These are phyloP conservation scores for Oenanthe sinensis DNA, from an alignment of 129 eudicot genomes.

Conservation along the genomic window DNA sequence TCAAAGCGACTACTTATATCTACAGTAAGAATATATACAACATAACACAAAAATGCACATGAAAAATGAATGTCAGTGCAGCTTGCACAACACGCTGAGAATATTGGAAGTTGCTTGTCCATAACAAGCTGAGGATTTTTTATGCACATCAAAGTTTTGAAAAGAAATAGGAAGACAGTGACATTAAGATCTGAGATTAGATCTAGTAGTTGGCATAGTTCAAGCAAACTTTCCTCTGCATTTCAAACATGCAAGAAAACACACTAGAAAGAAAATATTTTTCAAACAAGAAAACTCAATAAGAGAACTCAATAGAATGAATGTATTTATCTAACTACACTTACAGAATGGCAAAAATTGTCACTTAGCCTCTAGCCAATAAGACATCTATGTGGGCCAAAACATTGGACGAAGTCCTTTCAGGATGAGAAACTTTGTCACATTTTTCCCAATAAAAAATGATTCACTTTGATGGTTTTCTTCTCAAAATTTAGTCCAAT, in stretches of 20 bases:
- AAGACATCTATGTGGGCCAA: constrained; percentile 44
- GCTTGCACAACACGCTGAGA: background rate
- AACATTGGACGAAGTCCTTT: constrained; percentile 37
- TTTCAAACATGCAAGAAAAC: too few species aligned
- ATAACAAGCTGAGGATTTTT: background rate
- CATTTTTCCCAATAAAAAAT: constrained; percentile 28
- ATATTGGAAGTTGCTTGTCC: background rate
- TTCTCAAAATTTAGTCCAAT: constrained; percentile 46
- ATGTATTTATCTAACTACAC: background rate
- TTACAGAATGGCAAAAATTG: background rate
- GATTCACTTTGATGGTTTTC: constrained; percentile 43
- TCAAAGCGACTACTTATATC: too few species aligned
- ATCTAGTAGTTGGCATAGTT: background rate
- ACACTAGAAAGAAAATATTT: too few species aligned
- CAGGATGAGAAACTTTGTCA: constrained; percentile 29
- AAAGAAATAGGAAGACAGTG: background rate
- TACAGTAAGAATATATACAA: too few species aligned
- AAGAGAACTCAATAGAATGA: too few species aligned
- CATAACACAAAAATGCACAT: too few species aligned
- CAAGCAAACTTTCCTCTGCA: background rate
- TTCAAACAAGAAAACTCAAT: background rate
- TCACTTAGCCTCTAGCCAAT: constrained; percentile 60
- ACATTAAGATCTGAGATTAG: too few species aligned
- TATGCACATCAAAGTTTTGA: background rate
- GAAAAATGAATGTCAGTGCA: background rate